These are phyloP conservation scores for Lithospermum erythrorhizon DNA, from an alignment of 257 asterid species.

Conservation along the genomic window DNA sequence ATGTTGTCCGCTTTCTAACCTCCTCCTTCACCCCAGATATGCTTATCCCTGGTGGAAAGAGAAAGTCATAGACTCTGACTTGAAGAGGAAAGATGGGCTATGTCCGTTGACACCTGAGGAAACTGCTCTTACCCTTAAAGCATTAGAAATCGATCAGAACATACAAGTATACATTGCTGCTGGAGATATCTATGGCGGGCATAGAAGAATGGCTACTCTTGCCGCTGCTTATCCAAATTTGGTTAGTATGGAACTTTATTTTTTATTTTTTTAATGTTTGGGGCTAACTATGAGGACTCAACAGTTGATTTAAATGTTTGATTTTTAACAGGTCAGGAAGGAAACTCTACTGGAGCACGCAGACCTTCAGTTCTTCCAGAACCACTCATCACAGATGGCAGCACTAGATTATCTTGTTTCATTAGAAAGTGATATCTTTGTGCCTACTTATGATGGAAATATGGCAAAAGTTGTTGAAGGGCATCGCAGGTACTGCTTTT, in stretches of 20 bases:
- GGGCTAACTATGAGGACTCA: background rate
- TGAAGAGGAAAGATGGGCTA: constrained; percentile 86
- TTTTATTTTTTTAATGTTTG: background rate
- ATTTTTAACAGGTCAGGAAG: constrained; percentile 67
- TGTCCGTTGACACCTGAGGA: constrained; percentile 99
- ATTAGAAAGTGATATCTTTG: constrained; percentile 83
- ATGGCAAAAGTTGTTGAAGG: constrained; percentile 99
- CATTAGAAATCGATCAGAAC: constrained; percentile 61
- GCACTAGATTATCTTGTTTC: constrained; percentile 98
- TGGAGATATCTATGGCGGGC: constrained; percentile 96
- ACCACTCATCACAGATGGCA: constrained; percentile 98
- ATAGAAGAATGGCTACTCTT: constrained; percentile 61
- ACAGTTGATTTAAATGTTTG: constrained; percentile 1
- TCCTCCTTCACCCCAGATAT: constrained; percentile 34
- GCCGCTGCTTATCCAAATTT: constrained; percentile 66
- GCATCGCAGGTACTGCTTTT: constrained; percentile 68
- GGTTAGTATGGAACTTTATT: constrained; percentile 39
- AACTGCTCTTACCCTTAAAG: constrained; percentile 77
- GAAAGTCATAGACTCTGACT: constrained; percentile 75
- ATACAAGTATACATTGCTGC: constrained; percentile 92
- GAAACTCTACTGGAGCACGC: constrained; percentile 78
- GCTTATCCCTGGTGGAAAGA: constrained; percentile 99
- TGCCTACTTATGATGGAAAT: constrained; percentile 95
- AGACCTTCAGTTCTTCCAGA: constrained; percentile 76
- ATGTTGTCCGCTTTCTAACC: constrained; percentile 17